Percentiles rank a stretch among this genome's conserved stretches.
Conservation (phyloP, 140 eudicot species). For the Flaveria floridana region DNA sequence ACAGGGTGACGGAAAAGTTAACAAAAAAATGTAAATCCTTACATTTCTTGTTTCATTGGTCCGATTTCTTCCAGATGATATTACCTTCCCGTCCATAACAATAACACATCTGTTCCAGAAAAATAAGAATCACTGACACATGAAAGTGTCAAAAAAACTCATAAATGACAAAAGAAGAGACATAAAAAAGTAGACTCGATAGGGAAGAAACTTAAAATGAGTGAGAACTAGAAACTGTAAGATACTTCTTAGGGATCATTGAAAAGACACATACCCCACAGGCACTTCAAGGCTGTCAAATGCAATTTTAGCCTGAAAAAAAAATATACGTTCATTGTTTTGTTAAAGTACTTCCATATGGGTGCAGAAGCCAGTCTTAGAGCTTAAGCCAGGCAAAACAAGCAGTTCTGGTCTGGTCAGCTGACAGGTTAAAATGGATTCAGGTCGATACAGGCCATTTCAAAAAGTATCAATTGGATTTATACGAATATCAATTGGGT, state of each 20-base stretch:
- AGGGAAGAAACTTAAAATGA: neutral
- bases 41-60: conserved; percentile 81
- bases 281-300: conserved; percentile 88
- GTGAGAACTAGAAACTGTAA: neutral
- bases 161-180: neutral
- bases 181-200: neutral
- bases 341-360: conserved; percentile 12
- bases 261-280: conserved; percentile 54
- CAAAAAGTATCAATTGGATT: too few relatives aligned
- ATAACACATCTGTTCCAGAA: conserved; percentile 56
- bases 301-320: conserved; percentile 75
- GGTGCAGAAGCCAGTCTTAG: neutral
- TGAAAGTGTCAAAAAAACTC: neutral
- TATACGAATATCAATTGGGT: neutral
- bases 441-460: neutral
- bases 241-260: neutral
- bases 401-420: neutral
- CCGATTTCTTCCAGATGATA: conserved; percentile 77
- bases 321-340: neutral
- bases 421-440: neutral
- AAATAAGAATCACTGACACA: neutral
- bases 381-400: neutral
- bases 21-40: neutral
- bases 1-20: neutral
- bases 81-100: conserved; percentile 69